Evolutionary conservation across 805 yeast species (phyloP), one percentile per base, ranked within the genome.

Genomic region (Saturnispora saitoi): DNA sequence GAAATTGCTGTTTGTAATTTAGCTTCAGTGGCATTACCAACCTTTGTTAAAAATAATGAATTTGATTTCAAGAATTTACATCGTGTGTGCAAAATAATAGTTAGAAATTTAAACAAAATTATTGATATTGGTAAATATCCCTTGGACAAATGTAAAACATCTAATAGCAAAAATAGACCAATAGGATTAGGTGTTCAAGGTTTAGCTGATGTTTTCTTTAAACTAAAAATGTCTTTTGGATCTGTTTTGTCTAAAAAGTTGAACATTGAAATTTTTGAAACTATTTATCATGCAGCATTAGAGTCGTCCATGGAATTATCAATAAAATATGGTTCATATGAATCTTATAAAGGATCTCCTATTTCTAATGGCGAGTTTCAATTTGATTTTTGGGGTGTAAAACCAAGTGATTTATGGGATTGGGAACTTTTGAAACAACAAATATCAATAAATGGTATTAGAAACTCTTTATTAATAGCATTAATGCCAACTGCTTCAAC

Each of bases 401-500:
- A 80, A 50, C 96, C 98, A 28, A 68, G 85, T n/a, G 78, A 74
- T 31, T 70, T 87, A 53, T 90, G 89, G 79, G 95, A 91, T 58
- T 91, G 98, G 98, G 85, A 78, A 54, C 54, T 66, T 6, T 66
- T 88, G 57, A 88, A 84, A 66, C 69, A 67, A 10, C 69, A 77
- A 37, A 72, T 91, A 52, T 68, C 68, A 45, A 65, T 68, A 53
- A 67, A 78, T 59, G 98, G 98, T 43, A 59, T 91, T 38, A 73
- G 97, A 61, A 91, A 91, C 70, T 91, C 97, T 4, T 69, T 91
- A 49, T 65, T 90, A 15, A 86, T 90, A 31, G 97, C 95, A 1
- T 93, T 96, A 47, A 91, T 91, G 98, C 98, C 98, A 40, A 91
- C 98, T 15, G 98, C 98, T 2, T 88, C 97, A 1, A 91, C 98